A percentile compares a stretch with the other conserved stretches of the same genome.
Conservation (phyloP, 1,284 basidiomycete genomes). For the Cryptococcus sp. region DNA sequence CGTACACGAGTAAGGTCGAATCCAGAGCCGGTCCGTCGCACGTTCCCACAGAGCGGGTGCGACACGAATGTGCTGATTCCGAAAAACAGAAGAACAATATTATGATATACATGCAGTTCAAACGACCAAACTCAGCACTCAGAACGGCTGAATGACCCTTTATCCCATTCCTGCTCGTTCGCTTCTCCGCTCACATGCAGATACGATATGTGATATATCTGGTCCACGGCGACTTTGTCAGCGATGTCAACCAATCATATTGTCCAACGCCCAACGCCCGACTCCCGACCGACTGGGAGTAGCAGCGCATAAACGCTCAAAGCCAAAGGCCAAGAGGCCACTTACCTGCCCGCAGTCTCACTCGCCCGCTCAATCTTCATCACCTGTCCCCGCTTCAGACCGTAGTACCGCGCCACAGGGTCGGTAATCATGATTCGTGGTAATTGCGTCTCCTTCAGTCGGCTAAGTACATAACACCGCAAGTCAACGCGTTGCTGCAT, state of each 20-base stretch:
- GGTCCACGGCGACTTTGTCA: neutral
- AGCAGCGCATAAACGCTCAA: neutral
- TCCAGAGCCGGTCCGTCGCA: no score
- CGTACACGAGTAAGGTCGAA: no score
- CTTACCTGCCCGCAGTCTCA: constrained; percentile 89
- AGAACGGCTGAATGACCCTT: neutral
- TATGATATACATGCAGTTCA: neutral
- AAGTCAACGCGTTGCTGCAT: neutral
- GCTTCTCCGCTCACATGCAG: constrained; percentile 43
- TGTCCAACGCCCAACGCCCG: neutral
- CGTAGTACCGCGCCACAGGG: constrained; percentile 97
- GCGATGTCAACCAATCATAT: constrained; percentile 1
- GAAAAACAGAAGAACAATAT: neutral
- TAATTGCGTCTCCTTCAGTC: constrained; percentile 95
- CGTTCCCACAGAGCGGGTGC: no score
- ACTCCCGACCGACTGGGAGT: neutral
- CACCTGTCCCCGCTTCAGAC: constrained; percentile 89
- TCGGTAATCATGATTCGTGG: constrained; percentile 95
- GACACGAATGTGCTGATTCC: no score
- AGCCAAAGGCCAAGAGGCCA: constrained; percentile 3
- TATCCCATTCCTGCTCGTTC: neutral
- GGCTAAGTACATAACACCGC: constrained; percentile 59
- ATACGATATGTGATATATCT: constrained; percentile 54
- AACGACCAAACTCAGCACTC: neutral
- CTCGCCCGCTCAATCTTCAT: constrained; percentile 97